Conservation (phyloP, 2,329 filamentous ascomycete species). For the Ophiocordyceps sinensis region DNA sequence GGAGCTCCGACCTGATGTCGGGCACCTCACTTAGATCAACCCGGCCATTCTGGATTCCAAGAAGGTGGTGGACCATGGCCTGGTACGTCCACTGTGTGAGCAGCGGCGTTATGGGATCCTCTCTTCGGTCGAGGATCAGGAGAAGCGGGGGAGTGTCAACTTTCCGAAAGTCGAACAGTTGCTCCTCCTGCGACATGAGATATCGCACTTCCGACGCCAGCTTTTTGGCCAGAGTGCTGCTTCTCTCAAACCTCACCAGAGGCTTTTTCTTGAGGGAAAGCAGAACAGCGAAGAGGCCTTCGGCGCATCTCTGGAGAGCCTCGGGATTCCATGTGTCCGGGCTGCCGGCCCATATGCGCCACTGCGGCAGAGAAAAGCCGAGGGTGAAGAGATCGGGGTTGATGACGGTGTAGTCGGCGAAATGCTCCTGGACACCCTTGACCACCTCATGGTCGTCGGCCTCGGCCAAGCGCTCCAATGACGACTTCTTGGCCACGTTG, state of each 20-base stretch:
- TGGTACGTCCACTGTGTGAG: slow-evolving; percentile 99
- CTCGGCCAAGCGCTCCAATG: slow-evolving; percentile 83
- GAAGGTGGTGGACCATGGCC: slow-evolving; percentile 96
- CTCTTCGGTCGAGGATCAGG: slow-evolving; percentile 76
- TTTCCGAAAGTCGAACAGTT: slow-evolving; percentile 90
- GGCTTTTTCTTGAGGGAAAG: slow-evolving; percentile 94
- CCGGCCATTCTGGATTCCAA: slow-evolving; percentile 89
- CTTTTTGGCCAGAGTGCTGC: slow-evolving; percentile 81
- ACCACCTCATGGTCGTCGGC: slow-evolving; percentile 97
- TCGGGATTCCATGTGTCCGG: slow-evolving; percentile 88
- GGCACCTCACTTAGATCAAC: slow-evolving; percentile 77
- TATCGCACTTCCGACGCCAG: slow-evolving; percentile 86
- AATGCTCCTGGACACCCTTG: slow-evolving; percentile 85
- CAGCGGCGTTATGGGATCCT: slow-evolving; percentile 87
- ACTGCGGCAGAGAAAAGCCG: slow-evolving; percentile 55
- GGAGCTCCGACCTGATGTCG: slow-evolving; percentile 72
- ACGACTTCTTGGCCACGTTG: slow-evolving; percentile 94
- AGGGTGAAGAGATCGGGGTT: slow-evolving; percentile 89
- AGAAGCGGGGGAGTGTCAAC: slow-evolving; percentile 90
- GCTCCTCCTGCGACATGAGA: slow-evolving; percentile 86
- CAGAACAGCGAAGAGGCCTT: slow-evolving; percentile 72
- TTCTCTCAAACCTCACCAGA: slow-evolving; percentile 83
- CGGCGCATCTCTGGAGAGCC: slow-evolving; percentile 69
- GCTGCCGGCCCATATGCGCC: slow-evolving; percentile 65
- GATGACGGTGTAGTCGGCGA: slow-evolving; percentile 88